These are phyloP conservation scores for Xylariales sp. DNA, from an alignment of 2,329 filamentous ascomycete species.

Conservation along the genomic window DNA sequence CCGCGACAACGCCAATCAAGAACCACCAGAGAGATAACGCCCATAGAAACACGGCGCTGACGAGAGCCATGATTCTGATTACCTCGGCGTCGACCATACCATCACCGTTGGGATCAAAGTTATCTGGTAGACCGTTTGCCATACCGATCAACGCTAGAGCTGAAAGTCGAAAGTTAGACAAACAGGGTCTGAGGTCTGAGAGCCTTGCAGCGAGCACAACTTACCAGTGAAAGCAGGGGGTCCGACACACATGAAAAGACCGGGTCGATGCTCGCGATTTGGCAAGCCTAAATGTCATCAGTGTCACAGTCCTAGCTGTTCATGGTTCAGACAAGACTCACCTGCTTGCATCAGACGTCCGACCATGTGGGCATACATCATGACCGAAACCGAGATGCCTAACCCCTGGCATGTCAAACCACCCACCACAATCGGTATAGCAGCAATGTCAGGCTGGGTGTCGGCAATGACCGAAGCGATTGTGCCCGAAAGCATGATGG, in stretches of 20 bases:
- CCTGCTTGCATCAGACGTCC: slow-evolving; percentile 63
- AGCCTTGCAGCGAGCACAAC: no score
- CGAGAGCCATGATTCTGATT: slow-evolving; percentile 41
- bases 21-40: slow-evolving; percentile 57
- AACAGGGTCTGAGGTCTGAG: no score
- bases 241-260: slow-evolving; percentile 73
- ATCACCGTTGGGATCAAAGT: slow-evolving; percentile 38
- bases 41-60: slow-evolving; percentile 59
- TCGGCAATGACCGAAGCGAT: slow-evolving; percentile 62
- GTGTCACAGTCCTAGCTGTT: neutral
- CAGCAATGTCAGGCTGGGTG: slow-evolving; percentile 51
- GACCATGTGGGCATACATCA: slow-evolving; percentile 72
- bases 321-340: slow-evolving; percentile 16
- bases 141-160: slow-evolving; percentile 63
- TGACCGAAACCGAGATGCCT: slow-evolving; percentile 61
- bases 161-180: neutral
- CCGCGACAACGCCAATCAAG: slow-evolving; percentile 41
- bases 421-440: slow-evolving; percentile 60
- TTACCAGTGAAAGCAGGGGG: slow-evolving; percentile 64
- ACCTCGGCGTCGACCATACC: slow-evolving; percentile 39
- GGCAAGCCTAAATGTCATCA: slow-evolving; percentile 45
- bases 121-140: slow-evolving; percentile 48
- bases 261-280: slow-evolving; percentile 58
- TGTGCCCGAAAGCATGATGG: slow-evolving; percentile 68
- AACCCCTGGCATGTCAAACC: slow-evolving; percentile 67